Evolutionary conservation across 768 basidiomycete species (phyloP), one percentile per base, ranked within the genome.

Genomic region (Leccinum boreale): DNA sequence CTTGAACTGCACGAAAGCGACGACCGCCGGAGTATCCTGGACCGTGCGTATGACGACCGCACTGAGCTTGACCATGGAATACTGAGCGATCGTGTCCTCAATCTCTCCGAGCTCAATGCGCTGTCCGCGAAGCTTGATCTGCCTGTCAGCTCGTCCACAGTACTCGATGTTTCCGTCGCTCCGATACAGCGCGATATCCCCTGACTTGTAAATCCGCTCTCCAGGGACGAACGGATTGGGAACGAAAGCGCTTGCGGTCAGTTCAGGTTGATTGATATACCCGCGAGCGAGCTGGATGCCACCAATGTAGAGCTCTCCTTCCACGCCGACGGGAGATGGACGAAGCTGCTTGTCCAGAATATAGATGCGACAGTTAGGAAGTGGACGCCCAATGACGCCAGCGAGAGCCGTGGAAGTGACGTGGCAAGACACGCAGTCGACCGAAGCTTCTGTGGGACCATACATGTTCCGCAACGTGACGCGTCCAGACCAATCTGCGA

Each of bases 91-190:
- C 1, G 70, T 69, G 44, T 66, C 64, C 61, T 73, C 72, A 15
- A 73, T 65, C 57, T 73, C 72, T 14, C 70, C 68, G 12, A 70
- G 67, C 45, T 73, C 72, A n/a, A 73, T 67, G 24, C 73, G 70
- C 24, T 66, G 68, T 26, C 73, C 72, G 7, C 70, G 68, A 56
- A 73, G 62, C 58, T 73, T 73, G 55, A 73, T 66, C 45, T 73
- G 72, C 36, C 71, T 63, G 64, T 73, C 73, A 15, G 63, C 62
- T 26, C 73, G 71, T 39, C 72, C 73, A 44, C 68, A 65, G 54
- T 70, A 73, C 39, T 68, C 67, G 31, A 73, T 58, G n/a, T 68
- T 62, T 21, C 72, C 33, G 39, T 70, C 69, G 1, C 60, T 36
- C 17, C 60, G 67, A 55, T 69, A 73, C 31, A 66, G 35, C 1